These are phyloP conservation scores for Nadsonia commutata DNA, from an alignment of 1,139 yeast genomes.

Conservation along the genomic window DNA sequence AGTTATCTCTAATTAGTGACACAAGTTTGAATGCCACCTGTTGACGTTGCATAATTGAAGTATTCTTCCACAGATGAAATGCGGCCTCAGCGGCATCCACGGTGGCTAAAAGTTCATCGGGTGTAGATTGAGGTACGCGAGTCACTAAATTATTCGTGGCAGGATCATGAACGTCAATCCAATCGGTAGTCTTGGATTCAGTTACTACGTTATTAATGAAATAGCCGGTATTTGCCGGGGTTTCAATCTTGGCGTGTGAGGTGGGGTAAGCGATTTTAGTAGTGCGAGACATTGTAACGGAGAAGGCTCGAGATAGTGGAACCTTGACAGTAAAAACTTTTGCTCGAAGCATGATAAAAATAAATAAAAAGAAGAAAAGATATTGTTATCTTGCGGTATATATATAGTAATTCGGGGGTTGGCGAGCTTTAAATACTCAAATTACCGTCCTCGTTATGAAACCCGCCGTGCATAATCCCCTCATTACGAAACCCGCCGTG, in stretches of 20 bases:
- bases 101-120: conserved; percentile 50
- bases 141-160: conserved; percentile 57
- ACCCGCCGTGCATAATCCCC: no score
- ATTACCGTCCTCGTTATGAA: no score
- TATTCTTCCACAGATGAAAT: conserved; percentile 43
- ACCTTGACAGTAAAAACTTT: not conserved
- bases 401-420: no score
- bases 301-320: not conserved
- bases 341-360: not conserved
- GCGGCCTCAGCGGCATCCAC: conserved; percentile 51
- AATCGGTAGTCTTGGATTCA: conserved; percentile 39
- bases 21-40: conserved; percentile 65
- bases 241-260: conserved; percentile 29
- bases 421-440: no score
- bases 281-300: no score
- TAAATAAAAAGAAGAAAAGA: no score
- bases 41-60: conserved; percentile 53
- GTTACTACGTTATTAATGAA: conserved; percentile 46
- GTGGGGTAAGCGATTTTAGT: no score
- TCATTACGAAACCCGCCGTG: no score
- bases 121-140: conserved; percentile 60
- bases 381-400: no score
- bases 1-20: conserved; percentile 47
- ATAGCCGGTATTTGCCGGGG: conserved; percentile 39
- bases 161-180: conserved; percentile 68